Base-by-base conservation (phyloP, 2,329 filamentous ascomycete genomes). In the Thelonectria discophora region DNA sequence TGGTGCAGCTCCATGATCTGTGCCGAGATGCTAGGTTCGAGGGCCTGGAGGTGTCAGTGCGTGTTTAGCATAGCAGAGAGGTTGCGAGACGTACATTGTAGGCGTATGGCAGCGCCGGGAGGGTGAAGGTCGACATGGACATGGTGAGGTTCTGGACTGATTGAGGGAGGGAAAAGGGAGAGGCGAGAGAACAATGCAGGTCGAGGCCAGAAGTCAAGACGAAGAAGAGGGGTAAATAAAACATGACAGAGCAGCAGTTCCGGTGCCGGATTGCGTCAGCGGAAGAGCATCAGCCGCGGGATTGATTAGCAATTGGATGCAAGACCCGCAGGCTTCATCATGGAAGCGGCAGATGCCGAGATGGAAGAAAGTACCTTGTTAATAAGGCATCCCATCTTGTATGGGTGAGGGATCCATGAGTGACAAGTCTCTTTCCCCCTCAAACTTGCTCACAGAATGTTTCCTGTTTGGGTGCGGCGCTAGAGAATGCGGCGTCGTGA, bases 1-100 rank as follows among this genome's bases (percentile, higher is more conserved):
- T 94, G 90, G 76, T 94, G 91, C 52, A 94, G 85, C 77, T 90
- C 87, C 91, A 94, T 94, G 76, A 93, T 94, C 75, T 92, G 86
- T 69, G 81, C 82, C 34, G 89, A 91, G 80, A 94, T 93, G 78
- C 88, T 85, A 10, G 89, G 89, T 76, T 91, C 89, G 51, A 92
- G 81, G 34, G 89, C 89, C 87, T 90, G 65, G 8, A 7, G 3
- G 15, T 34, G 51, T 66, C 20, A 66, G 49, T n/a, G 45, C 15
- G 47, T 18, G 20, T 13, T 12, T 17, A 49, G 2, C 15, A 11
- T 18, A 37, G 21, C 10, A 24, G 54, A 34, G 7, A 21, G 15
- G 15, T 18, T 11, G 3, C 9, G 27, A 34, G 17, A 79, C 86
- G 76, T 77, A 91, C 89, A 84, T 91, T 78, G 74, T 91, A 91